Evolutionary conservation across 2,329 filamentous ascomycete species (phyloP).

Genomic region (Fusarium graminum): DNA sequence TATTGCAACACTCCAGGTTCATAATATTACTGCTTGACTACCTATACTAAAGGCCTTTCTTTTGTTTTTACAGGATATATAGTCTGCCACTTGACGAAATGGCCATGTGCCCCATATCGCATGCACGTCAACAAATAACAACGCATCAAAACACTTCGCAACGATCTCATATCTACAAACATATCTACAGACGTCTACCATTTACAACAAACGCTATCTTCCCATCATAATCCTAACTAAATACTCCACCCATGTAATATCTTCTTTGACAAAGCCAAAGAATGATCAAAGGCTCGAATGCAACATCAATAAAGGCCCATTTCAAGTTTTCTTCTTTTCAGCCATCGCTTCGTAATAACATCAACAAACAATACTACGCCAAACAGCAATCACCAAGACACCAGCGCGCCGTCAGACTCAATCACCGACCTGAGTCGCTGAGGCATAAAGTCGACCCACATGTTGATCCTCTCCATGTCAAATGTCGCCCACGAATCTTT

Average conservation of each 20-base stretch:
- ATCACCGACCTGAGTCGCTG: constrained; percentile 52
- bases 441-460: constrained; percentile 57
- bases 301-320: background rate
- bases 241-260: background rate
- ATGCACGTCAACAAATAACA: background rate
- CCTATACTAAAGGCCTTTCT: too few species aligned
- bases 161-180: background rate
- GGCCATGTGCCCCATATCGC: background rate
- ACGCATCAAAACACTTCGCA: background rate
- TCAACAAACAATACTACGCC: constrained; percentile 24
- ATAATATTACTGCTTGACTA: too few species aligned
- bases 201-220: background rate
- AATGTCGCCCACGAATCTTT: constrained; percentile 50
- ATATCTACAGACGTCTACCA: background rate
- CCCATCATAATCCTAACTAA: background rate
- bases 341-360: constrained; percentile 26
- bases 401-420: constrained; percentile 51
- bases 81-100: background rate
- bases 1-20: too few species aligned
- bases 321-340: constrained; percentile 1
- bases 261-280: background rate
- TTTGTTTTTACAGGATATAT: background rate
- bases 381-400: constrained; percentile 50
- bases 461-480: constrained; percentile 52
- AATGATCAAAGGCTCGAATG: background rate